These are phyloP conservation scores for Acmispon strigosus DNA, from an alignment of 306 rosid species.

Conservation along the genomic window DNA sequence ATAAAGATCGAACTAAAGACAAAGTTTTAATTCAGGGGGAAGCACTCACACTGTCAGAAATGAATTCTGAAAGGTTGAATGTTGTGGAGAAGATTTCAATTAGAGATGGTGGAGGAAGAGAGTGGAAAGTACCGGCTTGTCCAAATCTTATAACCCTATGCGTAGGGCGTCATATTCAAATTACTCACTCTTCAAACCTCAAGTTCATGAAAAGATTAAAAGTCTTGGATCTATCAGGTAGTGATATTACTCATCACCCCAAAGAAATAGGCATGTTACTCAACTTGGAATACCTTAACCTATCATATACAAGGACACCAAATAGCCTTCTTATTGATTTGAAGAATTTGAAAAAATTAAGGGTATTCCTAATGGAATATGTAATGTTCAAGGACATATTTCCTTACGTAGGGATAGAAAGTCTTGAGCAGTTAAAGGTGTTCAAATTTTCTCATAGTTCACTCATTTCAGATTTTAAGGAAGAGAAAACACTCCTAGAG, in stretches of 20 bases:
- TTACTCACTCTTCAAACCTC: neutral
- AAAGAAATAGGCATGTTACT: neutral
- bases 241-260: no score
- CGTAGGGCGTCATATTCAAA: neutral
- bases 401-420: neutral
- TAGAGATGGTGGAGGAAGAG: accelerated
- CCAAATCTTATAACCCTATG: constrained; percentile 3
- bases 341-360: neutral
- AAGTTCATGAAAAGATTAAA: neutral
- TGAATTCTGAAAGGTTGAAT: neutral
- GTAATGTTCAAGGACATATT: neutral
- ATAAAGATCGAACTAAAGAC: neutral
- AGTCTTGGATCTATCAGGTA: neutral
- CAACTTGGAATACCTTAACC: constrained; percentile 10
- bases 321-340: neutral
- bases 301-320: accelerated
- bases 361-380: neutral
- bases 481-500: neutral
- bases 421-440: neutral
- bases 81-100: constrained; percentile 12
- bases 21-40: neutral
- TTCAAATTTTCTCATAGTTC: neutral
- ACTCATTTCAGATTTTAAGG: neutral
- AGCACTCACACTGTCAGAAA: neutral
- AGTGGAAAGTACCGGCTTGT: neutral